A percentile compares a stretch with the other conserved stretches of the same genome.
phyloP scores from a whole-genome alignment of 163 green algal species.

The Scenedesmus sp. region DNA sequence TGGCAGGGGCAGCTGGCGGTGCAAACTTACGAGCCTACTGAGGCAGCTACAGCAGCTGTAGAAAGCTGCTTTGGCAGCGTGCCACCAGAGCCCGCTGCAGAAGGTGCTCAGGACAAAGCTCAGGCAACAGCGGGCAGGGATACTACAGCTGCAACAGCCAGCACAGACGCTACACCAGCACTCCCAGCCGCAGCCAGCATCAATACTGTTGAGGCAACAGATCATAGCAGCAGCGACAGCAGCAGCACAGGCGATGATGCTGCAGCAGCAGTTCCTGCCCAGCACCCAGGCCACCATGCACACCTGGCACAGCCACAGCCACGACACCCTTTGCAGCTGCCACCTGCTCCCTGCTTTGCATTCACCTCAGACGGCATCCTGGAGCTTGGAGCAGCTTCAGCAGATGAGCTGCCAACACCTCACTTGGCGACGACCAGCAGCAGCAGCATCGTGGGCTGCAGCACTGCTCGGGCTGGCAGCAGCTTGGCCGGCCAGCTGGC shows the following conservation, averaged over 20 bases:
- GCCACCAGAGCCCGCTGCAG: not conserved
- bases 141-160: too few relatives aligned
- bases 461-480: not conserved
- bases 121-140: not conserved
- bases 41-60: not conserved
- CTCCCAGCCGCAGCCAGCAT: not conserved
- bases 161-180: too few relatives aligned
- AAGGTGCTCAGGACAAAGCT: too few relatives aligned
- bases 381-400: not conserved
- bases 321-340: not conserved
- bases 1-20: not conserved
- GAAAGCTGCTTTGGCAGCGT: not conserved
- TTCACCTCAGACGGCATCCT: not conserved
- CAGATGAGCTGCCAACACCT: not conserved
- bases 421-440: not conserved
- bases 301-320: not conserved
- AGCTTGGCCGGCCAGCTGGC: not conserved
- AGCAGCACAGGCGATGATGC: not conserved
- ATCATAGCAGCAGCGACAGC: not conserved
- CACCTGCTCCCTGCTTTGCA: not conserved
- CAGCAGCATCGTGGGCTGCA: not conserved
- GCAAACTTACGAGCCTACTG: not conserved
- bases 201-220: not conserved
- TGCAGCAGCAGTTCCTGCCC: not conserved
- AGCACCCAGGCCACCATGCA: not conserved